phyloP scores from a whole-genome alignment of 1,284 basidiomycete species.

The Ustilago bromivora region DNA sequence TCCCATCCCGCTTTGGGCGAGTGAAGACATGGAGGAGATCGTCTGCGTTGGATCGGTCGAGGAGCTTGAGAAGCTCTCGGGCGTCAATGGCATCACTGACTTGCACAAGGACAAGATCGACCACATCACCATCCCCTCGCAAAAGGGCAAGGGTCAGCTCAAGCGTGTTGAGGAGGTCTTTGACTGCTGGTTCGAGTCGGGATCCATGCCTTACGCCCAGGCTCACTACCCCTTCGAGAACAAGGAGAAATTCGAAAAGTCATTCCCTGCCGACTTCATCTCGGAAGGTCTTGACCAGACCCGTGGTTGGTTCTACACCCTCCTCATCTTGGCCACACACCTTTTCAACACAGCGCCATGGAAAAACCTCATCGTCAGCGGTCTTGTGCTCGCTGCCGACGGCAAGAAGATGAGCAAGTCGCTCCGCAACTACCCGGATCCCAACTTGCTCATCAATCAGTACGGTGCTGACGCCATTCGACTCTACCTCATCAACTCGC shows the following conservation, averaged over 20 bases:
- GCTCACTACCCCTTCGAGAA: slow-evolving; percentile 98
- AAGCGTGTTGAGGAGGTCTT: slow-evolving; percentile 96
- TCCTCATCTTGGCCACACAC: slow-evolving; percentile 94
- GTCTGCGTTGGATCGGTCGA: slow-evolving; percentile 88
- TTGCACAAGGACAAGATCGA: slow-evolving; percentile 95
- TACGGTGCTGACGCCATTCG: slow-evolving; percentile 97
- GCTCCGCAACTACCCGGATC: slow-evolving; percentile 97
- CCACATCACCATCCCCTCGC: slow-evolving; percentile 93
- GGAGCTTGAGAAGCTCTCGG: slow-evolving; percentile 88
- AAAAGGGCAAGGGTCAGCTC: slow-evolving; percentile 86
- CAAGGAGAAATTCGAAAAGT: slow-evolving; percentile 81
- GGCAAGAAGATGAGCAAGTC: slow-evolving; percentile 99
- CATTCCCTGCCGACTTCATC: slow-evolving; percentile 97
- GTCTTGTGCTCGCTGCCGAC: slow-evolving; percentile 95
- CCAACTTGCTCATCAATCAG: slow-evolving; percentile 86
- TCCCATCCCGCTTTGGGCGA: slow-evolving; percentile 95
- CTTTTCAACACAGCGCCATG: slow-evolving; percentile 93
- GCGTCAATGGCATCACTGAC: slow-evolving; percentile 87
- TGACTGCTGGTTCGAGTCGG: slow-evolving; percentile 99
- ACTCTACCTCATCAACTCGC: slow-evolving; percentile 99
- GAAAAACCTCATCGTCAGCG: slow-evolving; percentile 98
- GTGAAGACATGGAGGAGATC: slow-evolving; percentile 92
- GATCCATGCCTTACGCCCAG: slow-evolving; percentile 99
- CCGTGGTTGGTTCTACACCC: slow-evolving; percentile 98
- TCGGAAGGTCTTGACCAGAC: slow-evolving; percentile 84